phyloP scores from a whole-genome alignment of 345 rosid species.

The Salix brachista region DNA sequence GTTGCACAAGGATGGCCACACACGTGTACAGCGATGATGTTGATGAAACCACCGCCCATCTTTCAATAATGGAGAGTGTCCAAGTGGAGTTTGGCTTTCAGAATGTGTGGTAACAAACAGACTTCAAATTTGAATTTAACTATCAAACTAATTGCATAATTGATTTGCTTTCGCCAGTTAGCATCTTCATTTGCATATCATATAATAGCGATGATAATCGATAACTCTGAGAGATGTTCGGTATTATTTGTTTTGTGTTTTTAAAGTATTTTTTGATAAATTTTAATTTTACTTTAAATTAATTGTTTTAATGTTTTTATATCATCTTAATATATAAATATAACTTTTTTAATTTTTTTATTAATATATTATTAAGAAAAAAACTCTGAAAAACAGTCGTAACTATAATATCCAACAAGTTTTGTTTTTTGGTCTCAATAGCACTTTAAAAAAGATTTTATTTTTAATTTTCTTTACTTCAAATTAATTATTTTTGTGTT shows the following conservation, averaged over 20 bases:
- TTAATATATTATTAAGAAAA: too few relatives aligned
- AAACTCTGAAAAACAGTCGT: too few relatives aligned
- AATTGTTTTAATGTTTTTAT: too few relatives aligned
- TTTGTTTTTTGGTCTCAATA: too few relatives aligned
- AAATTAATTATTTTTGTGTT: neutral
- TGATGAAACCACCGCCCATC: constrained; percentile 35
- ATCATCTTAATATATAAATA: too few relatives aligned
- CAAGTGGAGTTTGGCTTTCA: neutral
- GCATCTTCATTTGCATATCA: neutral
- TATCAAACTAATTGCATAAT: neutral
- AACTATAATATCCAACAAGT: too few relatives aligned
- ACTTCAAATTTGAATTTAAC: neutral
- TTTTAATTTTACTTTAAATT: too few relatives aligned
- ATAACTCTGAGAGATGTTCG: too few relatives aligned
- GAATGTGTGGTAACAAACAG: neutral
- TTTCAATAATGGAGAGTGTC: constrained; percentile 2
- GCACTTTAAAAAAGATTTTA: neutral
- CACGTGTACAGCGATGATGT: neutral
- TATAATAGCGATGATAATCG: neutral
- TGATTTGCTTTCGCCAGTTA: neutral
- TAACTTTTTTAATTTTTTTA: too few relatives aligned
- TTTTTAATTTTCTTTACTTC: too few relatives aligned
- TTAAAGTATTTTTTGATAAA: too few relatives aligned
- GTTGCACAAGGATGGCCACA: constrained; percentile 27
- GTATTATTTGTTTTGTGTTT: too few relatives aligned